Evolutionary conservation across 768 basidiomycete species (phyloP).

Genomic region (Rhodosporidiobolus sp.): DNA sequence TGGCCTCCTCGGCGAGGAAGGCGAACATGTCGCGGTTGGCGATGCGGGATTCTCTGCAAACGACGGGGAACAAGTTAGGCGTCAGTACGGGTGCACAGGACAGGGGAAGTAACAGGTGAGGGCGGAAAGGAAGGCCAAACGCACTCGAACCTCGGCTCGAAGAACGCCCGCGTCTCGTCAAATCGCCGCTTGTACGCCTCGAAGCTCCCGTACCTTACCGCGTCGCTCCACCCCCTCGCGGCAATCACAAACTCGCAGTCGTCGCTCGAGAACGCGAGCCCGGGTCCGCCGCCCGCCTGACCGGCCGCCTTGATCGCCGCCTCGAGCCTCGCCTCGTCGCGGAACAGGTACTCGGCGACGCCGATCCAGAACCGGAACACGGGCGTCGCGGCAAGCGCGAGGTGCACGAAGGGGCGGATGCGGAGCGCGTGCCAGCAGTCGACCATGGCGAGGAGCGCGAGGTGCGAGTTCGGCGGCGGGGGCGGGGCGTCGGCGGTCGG

Average conservation of each 20-base stretch:
- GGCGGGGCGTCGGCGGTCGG: slow-evolving; percentile 4
- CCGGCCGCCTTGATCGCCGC: slow-evolving; percentile 70
- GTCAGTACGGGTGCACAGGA: background rate
- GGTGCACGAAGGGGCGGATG: slow-evolving; percentile 85
- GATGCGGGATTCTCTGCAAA: slow-evolving; percentile 27
- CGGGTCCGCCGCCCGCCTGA: slow-evolving; percentile 68
- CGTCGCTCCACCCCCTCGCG: slow-evolving; percentile 92
- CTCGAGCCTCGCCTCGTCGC: slow-evolving; percentile 61
- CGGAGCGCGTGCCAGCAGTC: slow-evolving; percentile 89
- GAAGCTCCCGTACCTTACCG: slow-evolving; percentile 86
- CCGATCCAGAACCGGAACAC: slow-evolving; percentile 96
- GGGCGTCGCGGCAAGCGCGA: slow-evolving; percentile 89
- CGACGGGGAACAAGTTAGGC: background rate
- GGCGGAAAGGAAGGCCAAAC: background rate
- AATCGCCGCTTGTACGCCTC: slow-evolving; percentile 81
- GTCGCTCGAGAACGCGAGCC: slow-evolving; percentile 53
- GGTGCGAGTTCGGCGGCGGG: slow-evolving; percentile 74
- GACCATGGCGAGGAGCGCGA: slow-evolving; percentile 93
- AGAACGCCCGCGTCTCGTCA: slow-evolving; percentile 72
- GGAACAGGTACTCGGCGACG: slow-evolving; percentile 91
- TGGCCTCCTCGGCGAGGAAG: slow-evolving; percentile 33
- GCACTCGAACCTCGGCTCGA: slow-evolving; percentile 72
- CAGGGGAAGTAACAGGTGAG: background rate
- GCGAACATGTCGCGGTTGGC: slow-evolving; percentile 36
- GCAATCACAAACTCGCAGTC: slow-evolving; percentile 93